Evolutionary conservation across 441 rosid genomes (phyloP).

Genomic region (Eruca vesicaria): DNA sequence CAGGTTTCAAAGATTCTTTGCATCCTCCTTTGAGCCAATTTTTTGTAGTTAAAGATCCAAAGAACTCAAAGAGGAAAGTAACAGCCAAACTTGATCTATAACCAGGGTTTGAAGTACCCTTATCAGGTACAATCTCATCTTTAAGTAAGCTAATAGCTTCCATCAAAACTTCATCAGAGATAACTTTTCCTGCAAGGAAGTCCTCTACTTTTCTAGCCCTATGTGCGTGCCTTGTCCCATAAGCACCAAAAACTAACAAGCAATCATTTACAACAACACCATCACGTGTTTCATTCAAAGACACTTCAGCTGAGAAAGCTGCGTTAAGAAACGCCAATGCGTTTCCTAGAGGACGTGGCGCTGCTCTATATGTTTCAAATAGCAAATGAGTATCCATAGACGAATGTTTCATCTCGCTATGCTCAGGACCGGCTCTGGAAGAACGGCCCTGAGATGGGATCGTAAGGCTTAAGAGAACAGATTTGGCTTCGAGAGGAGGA

Average conservation of each 20-base stretch:
- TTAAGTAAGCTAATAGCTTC: constrained; percentile 62
- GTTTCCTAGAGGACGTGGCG: constrained; percentile 86
- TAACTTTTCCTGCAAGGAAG: constrained; percentile 53
- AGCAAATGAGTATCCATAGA: constrained; percentile 26
- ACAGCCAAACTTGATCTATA: constrained; percentile 85
- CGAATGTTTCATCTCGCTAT: too few species aligned
- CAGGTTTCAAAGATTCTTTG: constrained; percentile 33
- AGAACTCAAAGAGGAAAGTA: constrained; percentile 67
- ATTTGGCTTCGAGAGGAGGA: constrained; percentile 53
- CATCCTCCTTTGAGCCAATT: constrained; percentile 18
- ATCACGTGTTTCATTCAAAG: constrained; percentile 31
- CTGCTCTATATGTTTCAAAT: constrained; percentile 81
- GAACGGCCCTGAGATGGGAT: constrained; percentile 45
- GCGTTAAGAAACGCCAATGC: constrained; percentile 78
- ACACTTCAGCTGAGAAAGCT: constrained; percentile 76
- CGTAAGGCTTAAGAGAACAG: constrained; percentile 54
- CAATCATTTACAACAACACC: constrained; percentile 43
- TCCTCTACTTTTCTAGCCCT: constrained; percentile 69
- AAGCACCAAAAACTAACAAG: constrained; percentile 75
- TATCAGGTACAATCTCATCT: constrained; percentile 55
- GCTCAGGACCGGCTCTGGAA: too few species aligned
- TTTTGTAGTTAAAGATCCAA: constrained; percentile 41
- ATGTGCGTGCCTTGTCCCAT: constrained; percentile 69
- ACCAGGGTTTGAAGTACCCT: constrained; percentile 43
- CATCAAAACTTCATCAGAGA: constrained; percentile 45